These are phyloP conservation scores for Emmonsiellopsis sp. DNA, from an alignment of 2,329 filamentous ascomycete genomes.

Conservation along the genomic window DNA sequence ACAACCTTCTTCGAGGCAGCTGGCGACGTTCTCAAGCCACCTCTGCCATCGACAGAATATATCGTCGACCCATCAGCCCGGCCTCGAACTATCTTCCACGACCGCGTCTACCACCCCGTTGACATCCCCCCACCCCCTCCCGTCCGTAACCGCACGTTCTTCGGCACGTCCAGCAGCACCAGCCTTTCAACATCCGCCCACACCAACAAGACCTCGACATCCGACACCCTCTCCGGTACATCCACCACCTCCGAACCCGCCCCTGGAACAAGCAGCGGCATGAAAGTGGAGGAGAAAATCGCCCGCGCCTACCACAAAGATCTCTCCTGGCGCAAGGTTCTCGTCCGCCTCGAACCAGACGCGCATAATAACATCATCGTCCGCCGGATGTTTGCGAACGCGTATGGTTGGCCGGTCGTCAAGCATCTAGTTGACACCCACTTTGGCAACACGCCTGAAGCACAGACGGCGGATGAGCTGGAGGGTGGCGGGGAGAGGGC, in stretches of 20 bases:
- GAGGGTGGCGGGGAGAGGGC: slow-evolving; percentile 63
- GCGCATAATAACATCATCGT: slow-evolving; percentile 99
- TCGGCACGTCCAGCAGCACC: slow-evolving; percentile 15
- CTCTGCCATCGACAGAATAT: slow-evolving; percentile 71
- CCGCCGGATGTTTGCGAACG: slow-evolving; percentile 91
- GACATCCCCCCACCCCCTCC: slow-evolving; percentile 78
- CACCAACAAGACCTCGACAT: neutral
- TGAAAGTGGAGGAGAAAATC: slow-evolving; percentile 97
- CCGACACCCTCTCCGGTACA: neutral
- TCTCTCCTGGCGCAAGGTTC: slow-evolving; percentile 89
- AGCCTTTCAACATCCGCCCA: neutral
- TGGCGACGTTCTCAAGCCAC: slow-evolving; percentile 83
- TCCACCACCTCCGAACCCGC: slow-evolving; percentile 6
- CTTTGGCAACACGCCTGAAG: slow-evolving; percentile 66
- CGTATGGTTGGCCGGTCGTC: slow-evolving; percentile 93
- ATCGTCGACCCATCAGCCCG: slow-evolving; percentile 74
- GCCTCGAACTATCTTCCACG: slow-evolving; percentile 88
- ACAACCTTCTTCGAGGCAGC: slow-evolving; percentile 95
- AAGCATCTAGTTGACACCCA: slow-evolving; percentile 93
- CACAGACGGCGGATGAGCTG: slow-evolving; percentile 57
- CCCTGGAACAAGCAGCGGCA: slow-evolving; percentile 31
- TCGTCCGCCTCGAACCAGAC: slow-evolving; percentile 90
- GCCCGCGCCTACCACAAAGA: slow-evolving; percentile 88
- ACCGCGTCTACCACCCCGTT: slow-evolving; percentile 84
- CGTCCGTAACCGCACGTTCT: slow-evolving; percentile 33